Evolutionary conservation across 768 basidiomycete genomes (phyloP), one percentile per base, ranked within the genome.

Genomic region (Neoboletus subvelutipes): DNA sequence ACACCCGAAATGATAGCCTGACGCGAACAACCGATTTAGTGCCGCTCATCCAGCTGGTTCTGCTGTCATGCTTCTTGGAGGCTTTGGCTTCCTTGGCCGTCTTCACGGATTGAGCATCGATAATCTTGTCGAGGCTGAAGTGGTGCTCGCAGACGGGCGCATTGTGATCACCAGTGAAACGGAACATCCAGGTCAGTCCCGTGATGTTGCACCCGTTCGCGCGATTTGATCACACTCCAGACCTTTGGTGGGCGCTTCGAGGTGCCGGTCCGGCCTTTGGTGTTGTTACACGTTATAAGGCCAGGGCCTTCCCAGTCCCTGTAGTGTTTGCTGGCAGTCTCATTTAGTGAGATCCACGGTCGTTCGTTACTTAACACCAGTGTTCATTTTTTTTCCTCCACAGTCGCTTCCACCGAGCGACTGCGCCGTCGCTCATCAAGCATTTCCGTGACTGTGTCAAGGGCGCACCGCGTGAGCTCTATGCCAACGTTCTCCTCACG

Each of bases 401-500:
- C 65, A 95, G 93, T 71, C 89, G 91, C 37, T 97, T 96, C 76
- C 86, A 92, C 70, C 83, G 80, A 47, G 82, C 85, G n/a, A 95
- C 92, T 0, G 88, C 94, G 0, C 86, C 92, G 4, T 92, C 90
- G 5, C 82, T 96, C 45, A 85, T 97, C 68, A 88, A 86, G 61
- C 94, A 96, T 73, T 92, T 94, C 76, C 85, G 94, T 26, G 94
- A 97, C 71, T 94, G 92, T 66, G 82, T 95, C 76, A 95, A 95
- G 67, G 85, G 86, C 40, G 90, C 91, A 13, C 92, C 93, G 1
- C 82, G 88, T 11, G 88, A 92, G 65, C 81, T 95, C 18, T 97
- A 97, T 69, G 88, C 91, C 37, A 96, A 95, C 67, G 83, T 93
- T 34, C 82, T 96, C 52, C 80, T 96, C 54, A 96, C 94, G 3